Evolutionary conservation across 2,329 filamentous ascomycete species (phyloP), one percentile per base, ranked within the genome.

Genomic region (Ceratocystis ficicola): DNA sequence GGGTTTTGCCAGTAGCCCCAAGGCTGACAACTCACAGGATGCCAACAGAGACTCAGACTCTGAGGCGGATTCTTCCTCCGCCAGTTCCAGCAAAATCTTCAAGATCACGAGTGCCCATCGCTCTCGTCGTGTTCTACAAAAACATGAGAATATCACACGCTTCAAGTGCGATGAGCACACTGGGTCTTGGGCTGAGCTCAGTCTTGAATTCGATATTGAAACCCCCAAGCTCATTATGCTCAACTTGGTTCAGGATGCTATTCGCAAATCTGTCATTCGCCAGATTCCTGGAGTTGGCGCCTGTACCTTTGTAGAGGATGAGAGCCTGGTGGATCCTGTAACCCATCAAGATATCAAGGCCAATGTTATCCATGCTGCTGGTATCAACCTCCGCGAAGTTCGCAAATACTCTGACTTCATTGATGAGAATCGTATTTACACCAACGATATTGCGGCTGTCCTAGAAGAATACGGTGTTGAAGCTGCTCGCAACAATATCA

Each of bases 221-320:
- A 88, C 88, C 15, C 89, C 93, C 69, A 99, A 99, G 78, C 82
- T 99, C 61, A 83, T 99, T 68, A 94, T 99, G 83, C 85, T 97
- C 67, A 89, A 89, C 71, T 81, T 97, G 67, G 89, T 97, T 65
- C 91, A 97, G 75, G 82, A 86, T 17, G 89, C 89, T 12, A 85
- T 90, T 65, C 84, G 84, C 69, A 85, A 85, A 72, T 86, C 92
- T 0, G 85, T 96, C 65, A 88, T 99, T 69, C 93, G 96, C 74
- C 88, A 92, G 72, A 91, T 97, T 68, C 80, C 84, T 0, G 87
- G 88, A 36, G 84, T 99, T 60, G 84, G 84, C 17, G 79, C 82
- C 63, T 95, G 90, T 74, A 86, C 86, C 15, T 81, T 84, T 68
- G 86, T 86, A 59, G 76, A 80, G 12, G 77, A 83, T 52, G 85